Evolutionary conservation across 1,284 basidiomycete species (phyloP).

Genomic region (Caloboletus firmus): DNA sequence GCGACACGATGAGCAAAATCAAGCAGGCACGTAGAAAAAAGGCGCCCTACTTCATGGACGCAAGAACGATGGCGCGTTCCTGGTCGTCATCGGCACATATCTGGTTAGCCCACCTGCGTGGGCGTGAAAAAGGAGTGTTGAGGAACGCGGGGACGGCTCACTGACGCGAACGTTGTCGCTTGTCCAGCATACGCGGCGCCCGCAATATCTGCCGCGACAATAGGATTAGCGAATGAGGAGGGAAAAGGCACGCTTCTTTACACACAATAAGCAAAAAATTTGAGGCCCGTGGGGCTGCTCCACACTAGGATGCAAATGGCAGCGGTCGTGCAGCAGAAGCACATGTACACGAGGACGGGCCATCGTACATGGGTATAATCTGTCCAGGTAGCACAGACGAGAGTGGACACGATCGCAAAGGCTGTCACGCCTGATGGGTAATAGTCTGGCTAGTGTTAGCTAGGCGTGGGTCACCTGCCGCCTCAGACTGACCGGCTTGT

Average conservation of each 20-base stretch:
- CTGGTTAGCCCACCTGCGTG: slow-evolving; percentile 64
- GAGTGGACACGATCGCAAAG: slow-evolving; percentile 61
- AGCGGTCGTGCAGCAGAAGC: slow-evolving; percentile 51
- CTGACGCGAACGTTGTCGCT: slow-evolving; percentile 67
- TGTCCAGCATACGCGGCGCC: slow-evolving; percentile 68
- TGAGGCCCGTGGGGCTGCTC: slow-evolving; percentile 54
- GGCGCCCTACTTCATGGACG: slow-evolving; percentile 62
- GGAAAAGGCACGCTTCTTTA: slow-evolving; percentile 3
- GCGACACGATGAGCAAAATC: neutral
- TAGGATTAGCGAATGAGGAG: neutral
- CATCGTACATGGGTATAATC: slow-evolving; percentile 56
- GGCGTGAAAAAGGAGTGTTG: neutral
- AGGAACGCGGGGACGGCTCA: slow-evolving; percentile 8
- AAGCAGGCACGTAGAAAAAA: neutral
- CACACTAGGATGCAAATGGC: slow-evolving; percentile 59
- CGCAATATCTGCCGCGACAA: slow-evolving; percentile 46
- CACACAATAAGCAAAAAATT: slow-evolving; percentile 69
- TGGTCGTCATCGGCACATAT: slow-evolving; percentile 67
- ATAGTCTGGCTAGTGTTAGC: slow-evolving; percentile 43
- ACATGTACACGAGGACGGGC: slow-evolving; percentile 67
- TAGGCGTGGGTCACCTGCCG: neutral
- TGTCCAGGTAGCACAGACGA: slow-evolving; percentile 63
- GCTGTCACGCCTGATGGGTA: slow-evolving; percentile 68
- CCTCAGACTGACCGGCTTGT: slow-evolving; percentile 47
- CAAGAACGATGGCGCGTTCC: slow-evolving; percentile 64